Conservation (phyloP, 1,284 basidiomycete genomes). For the Irpex sp. region DNA sequence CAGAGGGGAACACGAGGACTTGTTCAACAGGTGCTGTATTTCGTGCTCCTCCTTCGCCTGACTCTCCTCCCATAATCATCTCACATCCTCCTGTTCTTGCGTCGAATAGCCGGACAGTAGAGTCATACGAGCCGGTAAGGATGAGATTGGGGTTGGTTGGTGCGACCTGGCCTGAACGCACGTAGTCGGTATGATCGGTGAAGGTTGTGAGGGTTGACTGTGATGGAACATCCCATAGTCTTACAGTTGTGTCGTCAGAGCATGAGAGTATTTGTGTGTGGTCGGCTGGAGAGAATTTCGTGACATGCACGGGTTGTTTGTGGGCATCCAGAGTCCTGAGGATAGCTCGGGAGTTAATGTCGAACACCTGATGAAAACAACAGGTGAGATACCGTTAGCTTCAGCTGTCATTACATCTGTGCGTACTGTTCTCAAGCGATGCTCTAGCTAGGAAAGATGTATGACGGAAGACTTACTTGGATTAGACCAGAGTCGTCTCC, state of each 20-base stretch:
- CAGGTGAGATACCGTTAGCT: constrained; percentile 13
- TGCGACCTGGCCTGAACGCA: constrained; percentile 88
- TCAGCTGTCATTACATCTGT: constrained; percentile 2
- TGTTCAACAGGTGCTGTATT: constrained; percentile 83
- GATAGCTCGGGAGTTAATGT: constrained; percentile 92
- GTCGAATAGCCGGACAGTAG: constrained; percentile 89
- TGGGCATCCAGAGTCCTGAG: constrained; percentile 90
- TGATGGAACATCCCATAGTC: constrained; percentile 94
- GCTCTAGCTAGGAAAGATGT: not conserved
- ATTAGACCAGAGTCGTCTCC: constrained; percentile 94
- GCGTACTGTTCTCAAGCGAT: constrained; percentile 8
- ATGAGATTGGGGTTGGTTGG: constrained; percentile 81
- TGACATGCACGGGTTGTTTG: constrained; percentile 93
- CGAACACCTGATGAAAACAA: constrained; percentile 68
- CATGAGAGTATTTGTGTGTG: constrained; percentile 89
- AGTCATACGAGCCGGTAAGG: constrained; percentile 94
- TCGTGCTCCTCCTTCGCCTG: constrained; percentile 34
- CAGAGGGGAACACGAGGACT: constrained; percentile 90
- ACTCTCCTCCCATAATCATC: constrained; percentile 71
- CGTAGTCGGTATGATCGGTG: constrained; percentile 88
- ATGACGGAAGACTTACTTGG: constrained; percentile 51
- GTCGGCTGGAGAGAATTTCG: constrained; percentile 84
- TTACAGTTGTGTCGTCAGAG: constrained; percentile 94
- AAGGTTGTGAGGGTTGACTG: constrained; percentile 81
- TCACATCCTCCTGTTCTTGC: constrained; percentile 76